Evolutionary conservation across 768 basidiomycete species (phyloP).

Genomic region (Sporobolomyces phaffii): DNA sequence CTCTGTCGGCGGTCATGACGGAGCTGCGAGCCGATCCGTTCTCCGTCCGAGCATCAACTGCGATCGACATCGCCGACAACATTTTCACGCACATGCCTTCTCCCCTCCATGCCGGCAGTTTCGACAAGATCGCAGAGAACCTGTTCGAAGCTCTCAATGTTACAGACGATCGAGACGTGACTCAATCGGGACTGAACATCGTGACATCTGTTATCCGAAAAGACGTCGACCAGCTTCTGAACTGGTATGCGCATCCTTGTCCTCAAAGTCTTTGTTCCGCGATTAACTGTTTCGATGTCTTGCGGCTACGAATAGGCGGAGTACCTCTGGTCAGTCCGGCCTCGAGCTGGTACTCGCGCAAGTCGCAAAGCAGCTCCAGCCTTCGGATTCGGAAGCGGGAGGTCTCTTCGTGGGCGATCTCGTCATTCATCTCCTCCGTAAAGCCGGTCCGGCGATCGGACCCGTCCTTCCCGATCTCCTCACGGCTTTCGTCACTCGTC

Average conservation of each 20-base stretch:
- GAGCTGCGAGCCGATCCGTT: constrained; percentile 55
- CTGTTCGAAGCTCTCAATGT: constrained; percentile 64
- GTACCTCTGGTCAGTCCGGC: constrained; percentile 63
- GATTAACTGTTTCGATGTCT: neutral
- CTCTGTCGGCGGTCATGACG: constrained; percentile 51
- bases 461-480: constrained; percentile 82
- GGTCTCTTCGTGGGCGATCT: constrained; percentile 90
- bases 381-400: constrained; percentile 76
- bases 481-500: constrained; percentile 71
- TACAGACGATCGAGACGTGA: constrained; percentile 75
- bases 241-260: constrained; percentile 53
- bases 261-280: neutral
- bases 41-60: constrained; percentile 66
- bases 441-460: constrained; percentile 69
- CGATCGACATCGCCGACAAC: constrained; percentile 71
- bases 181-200: constrained; percentile 64
- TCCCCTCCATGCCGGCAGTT: constrained; percentile 60
- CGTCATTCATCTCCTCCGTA: constrained; percentile 83
- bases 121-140: constrained; percentile 64
- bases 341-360: constrained; percentile 67
- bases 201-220: constrained; percentile 80
- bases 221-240: constrained; percentile 70
- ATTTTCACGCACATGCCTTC: constrained; percentile 63
- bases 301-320: constrained; percentile 46
- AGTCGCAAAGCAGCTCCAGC: constrained; percentile 68